phyloP scores from a whole-genome alignment of 2,329 filamentous ascomycete genomes.

The Ramularia endophylla region DNA sequence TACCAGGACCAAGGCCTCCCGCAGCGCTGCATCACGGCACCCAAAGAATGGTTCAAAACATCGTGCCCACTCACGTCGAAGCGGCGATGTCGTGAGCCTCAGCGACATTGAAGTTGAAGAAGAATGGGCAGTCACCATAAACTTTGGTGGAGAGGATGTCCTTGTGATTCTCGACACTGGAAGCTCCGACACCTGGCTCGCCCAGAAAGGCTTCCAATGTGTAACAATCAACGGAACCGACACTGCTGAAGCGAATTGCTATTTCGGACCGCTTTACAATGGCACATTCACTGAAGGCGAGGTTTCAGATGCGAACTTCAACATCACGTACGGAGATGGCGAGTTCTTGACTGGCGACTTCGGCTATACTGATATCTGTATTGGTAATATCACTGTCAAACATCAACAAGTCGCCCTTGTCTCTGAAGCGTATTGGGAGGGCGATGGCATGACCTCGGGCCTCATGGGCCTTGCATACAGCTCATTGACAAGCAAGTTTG shows the following conservation, averaged over 20 bases:
- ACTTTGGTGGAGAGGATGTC: background rate
- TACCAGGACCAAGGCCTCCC: too few species aligned
- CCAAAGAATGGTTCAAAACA: too few species aligned
- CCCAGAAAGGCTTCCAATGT: slow-evolving; percentile 26
- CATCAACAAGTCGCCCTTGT: slow-evolving; percentile 41
- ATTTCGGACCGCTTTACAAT: slow-evolving; percentile 30
- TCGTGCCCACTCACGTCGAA: too few species aligned
- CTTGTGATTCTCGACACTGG: slow-evolving; percentile 36
- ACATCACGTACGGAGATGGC: slow-evolving; percentile 37
- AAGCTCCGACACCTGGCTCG: slow-evolving; percentile 44
- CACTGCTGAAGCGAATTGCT: slow-evolving; percentile 22
- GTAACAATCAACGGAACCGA: slow-evolving; percentile 13
- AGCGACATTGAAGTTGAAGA: too few species aligned
- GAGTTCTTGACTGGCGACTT: slow-evolving; percentile 33
- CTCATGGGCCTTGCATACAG: slow-evolving; percentile 40
- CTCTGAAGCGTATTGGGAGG: slow-evolving; percentile 37
- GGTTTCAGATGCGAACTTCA: slow-evolving; percentile 34
- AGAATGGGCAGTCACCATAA: background rate
- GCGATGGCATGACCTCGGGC: slow-evolving; percentile 35
- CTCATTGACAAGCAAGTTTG: slow-evolving; percentile 39
- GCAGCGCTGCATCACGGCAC: too few species aligned
- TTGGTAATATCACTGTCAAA: slow-evolving; percentile 39
- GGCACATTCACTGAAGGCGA: slow-evolving; percentile 29
- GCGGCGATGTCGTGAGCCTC: too few species aligned
- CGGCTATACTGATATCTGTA: slow-evolving; percentile 33